Percentiles rank a stretch among this genome's conserved stretches.
phyloP scores from a whole-genome alignment of 257 asterid genomes.

The Petunia secreta region DNA sequence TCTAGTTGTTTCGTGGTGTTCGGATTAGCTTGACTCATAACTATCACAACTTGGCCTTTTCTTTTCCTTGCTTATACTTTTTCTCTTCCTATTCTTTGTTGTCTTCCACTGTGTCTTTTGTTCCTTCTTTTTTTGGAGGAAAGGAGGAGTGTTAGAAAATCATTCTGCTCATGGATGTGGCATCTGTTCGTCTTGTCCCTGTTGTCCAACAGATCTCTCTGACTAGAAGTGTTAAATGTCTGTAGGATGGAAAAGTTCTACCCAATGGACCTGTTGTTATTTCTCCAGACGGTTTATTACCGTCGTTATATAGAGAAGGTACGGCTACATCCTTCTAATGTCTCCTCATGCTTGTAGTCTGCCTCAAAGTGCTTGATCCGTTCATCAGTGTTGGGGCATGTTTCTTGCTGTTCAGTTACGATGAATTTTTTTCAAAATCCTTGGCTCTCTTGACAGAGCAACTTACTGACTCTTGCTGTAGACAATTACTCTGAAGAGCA shows the following conservation, averaged over 20 bases:
- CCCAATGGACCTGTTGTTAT: constrained; percentile 98
- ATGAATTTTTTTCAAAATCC: background rate
- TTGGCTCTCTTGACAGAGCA: background rate
- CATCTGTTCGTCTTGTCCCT: background rate
- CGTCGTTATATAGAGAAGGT: constrained; percentile 98
- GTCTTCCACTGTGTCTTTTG: background rate
- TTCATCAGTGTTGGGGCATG: background rate
- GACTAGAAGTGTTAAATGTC: constrained; percentile 13
- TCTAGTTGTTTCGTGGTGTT: background rate
- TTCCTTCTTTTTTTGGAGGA: background rate
- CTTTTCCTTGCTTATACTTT: constrained; percentile 6
- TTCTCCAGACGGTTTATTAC: constrained; percentile 96
- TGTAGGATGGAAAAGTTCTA: constrained; percentile 94
- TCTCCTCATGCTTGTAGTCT: constrained; percentile 3
- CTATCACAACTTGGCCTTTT: constrained; percentile 15
- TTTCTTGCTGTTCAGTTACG: background rate
- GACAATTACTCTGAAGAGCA: background rate
- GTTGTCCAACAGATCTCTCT: constrained; percentile 19
- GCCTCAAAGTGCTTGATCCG: background rate
- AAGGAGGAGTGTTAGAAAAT: background rate
- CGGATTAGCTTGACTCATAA: background rate
- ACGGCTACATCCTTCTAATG: constrained; percentile 6
- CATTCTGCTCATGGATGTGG: constrained; percentile 20
- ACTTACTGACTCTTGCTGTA: background rate
- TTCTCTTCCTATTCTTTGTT: constrained; percentile 7